Evolutionary conservation across 805 yeast species (phyloP), one percentile per base, ranked within the genome.

Genomic region (Metschnikowia chrysomelidarum): DNA sequence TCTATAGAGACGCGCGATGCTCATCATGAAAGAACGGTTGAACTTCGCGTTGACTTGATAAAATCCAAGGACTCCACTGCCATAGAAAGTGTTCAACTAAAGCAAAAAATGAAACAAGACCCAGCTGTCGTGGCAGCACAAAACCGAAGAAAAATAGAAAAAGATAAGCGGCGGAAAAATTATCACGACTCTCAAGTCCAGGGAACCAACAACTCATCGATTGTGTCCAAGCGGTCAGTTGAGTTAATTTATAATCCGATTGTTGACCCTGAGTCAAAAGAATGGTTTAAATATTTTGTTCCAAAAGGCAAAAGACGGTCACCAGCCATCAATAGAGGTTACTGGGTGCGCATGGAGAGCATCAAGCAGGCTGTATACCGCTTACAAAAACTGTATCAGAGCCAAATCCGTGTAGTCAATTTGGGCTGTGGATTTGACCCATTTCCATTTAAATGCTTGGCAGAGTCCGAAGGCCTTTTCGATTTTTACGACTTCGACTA

Each of bases 181-280:
- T 75, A 69, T 47, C 75, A 76, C 22, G 88, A 82, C 55, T 57
- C 77, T 20, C 80, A 82, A 19, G 79, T 85, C n/a, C 94, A 85
- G 58, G 88, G 87, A 3, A 85, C 95, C 3, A 85, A 86, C 52
- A 83, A 81, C 48, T 83, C 87, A 6, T 85, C 94, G 0, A 85
- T 86, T 31, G 88, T 83, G 1, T 83, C 93, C 2, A 85, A 85
- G 49, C 60, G 93, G 43, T 83, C 93, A 1, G 95, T 83, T 2
- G 94, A 86, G 49, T 62, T 70, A 46, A 59, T 83, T 8, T 85
- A 80, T 45, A 51, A 62, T 10, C 38, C 54, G 0, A 48, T 51
- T 31, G 53, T 61, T 24, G 50, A 63, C 46, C 55, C 69, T 16
- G 51, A 70, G 8, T 19, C 52, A 14, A 55, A 57, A 10, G 64